phyloP scores from a whole-genome alignment of 768 basidiomycete genomes.

The Trametes villosa region DNA sequence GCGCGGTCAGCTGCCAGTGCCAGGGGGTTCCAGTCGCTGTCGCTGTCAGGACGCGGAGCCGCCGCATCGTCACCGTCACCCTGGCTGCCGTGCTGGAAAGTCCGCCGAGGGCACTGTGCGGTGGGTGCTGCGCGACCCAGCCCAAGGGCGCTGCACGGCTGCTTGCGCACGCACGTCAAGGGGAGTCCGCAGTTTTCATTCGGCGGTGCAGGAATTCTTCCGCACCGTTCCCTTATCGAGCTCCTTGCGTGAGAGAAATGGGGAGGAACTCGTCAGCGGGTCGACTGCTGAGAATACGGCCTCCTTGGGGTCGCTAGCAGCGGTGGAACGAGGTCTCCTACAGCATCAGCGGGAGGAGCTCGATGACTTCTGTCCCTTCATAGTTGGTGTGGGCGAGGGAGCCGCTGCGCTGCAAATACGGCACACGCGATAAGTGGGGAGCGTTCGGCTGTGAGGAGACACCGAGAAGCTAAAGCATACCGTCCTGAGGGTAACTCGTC shows the following conservation, averaged over 20 bases:
- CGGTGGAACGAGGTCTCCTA: too few species aligned
- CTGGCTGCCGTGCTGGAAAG: too few species aligned
- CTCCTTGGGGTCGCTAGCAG: too few species aligned
- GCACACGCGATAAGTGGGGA: too few species aligned
- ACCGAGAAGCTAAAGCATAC: background rate
- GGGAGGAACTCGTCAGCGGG: background rate
- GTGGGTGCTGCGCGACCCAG: background rate
- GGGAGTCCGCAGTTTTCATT: conserved; percentile 3
- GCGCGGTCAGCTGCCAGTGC: conserved; percentile 18
- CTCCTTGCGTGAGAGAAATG: background rate
- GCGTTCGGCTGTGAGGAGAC: background rate
- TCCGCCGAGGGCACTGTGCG: conserved; percentile 4
- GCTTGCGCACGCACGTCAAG: conserved; percentile 3
- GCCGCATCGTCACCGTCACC: background rate
- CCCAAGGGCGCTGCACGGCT: background rate
- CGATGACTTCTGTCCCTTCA: too few species aligned
- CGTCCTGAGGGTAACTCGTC: background rate
- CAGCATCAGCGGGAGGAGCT: too few species aligned
- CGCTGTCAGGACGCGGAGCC: background rate
- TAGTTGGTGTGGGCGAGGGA: too few species aligned
- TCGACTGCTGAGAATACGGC: background rate
- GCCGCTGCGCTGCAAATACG: too few species aligned
- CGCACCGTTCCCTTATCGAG: background rate
- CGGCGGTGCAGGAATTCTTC: background rate
- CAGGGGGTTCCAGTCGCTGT: too few species aligned